These are phyloP conservation scores for Tremella mesenterica DNA, from an alignment of 768 basidiomycete species.

Conservation along the genomic window DNA sequence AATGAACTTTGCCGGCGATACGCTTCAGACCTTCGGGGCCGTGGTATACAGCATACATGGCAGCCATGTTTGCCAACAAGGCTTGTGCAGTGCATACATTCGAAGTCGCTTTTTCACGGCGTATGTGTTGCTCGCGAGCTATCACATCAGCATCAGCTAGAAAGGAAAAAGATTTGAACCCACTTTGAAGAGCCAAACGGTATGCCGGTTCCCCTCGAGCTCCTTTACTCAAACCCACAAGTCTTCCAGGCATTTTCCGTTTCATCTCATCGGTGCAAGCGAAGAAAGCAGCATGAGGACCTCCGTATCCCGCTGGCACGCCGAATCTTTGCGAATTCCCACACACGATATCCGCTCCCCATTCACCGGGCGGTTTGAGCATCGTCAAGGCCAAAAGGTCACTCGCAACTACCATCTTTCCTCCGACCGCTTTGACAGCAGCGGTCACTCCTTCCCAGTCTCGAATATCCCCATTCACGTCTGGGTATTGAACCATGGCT, in stretches of 20 bases:
- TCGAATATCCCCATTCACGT: slow-evolving; percentile 72
- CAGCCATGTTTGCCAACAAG: slow-evolving; percentile 96
- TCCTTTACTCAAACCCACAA: slow-evolving; percentile 86
- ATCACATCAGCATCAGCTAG: background rate
- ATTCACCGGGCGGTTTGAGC: slow-evolving; percentile 93
- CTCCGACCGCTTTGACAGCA: slow-evolving; percentile 63
- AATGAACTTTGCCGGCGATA: slow-evolving; percentile 86
- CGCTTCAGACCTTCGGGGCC: slow-evolving; percentile 74
- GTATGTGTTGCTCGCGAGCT: slow-evolving; percentile 95
- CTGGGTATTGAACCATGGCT: slow-evolving; percentile 85
- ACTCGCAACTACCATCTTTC: slow-evolving; percentile 76
- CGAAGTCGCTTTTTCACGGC: slow-evolving; percentile 94
- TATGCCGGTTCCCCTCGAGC: slow-evolving; percentile 77
- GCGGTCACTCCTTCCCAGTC: slow-evolving; percentile 62
- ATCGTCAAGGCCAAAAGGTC: slow-evolving; percentile 87
- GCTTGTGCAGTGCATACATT: slow-evolving; percentile 98
- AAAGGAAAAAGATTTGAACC: slow-evolving; percentile 42
- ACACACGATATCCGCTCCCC: slow-evolving; percentile 92
- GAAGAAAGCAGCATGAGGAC: slow-evolving; percentile 96
- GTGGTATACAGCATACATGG: slow-evolving; percentile 92
- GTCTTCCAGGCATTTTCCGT: slow-evolving; percentile 95
- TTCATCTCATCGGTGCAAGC: slow-evolving; percentile 85
- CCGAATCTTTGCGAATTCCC: slow-evolving; percentile 96
- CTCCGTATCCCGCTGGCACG: slow-evolving; percentile 93
- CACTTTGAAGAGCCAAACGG: slow-evolving; percentile 86